These are phyloP conservation scores for Erodium trifolium DNA, from an alignment of 441 rosid species.

Conservation along the genomic window DNA sequence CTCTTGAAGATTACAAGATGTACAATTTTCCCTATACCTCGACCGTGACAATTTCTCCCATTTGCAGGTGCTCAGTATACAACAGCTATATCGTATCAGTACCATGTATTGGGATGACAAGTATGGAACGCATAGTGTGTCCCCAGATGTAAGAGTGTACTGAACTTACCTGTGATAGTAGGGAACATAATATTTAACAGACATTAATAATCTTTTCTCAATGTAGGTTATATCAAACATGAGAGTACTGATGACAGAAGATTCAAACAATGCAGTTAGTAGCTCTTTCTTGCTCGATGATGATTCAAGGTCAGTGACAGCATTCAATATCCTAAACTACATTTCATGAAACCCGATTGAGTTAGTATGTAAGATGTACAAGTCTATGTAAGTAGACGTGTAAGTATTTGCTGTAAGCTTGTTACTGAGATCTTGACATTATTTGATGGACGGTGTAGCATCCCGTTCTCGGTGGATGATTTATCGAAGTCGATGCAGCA, in stretches of 20 bases:
- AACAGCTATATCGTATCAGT: constrained; percentile 89
- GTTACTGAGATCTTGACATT: background rate
- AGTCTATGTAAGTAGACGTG: too few species aligned
- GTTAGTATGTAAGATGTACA: too few species aligned
- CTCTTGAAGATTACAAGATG: background rate
- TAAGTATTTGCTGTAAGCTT: background rate
- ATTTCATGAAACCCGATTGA: too few species aligned
- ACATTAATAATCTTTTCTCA: too few species aligned
- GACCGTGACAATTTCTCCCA: background rate
- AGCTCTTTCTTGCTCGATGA: constrained; percentile 91
- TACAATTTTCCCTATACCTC: background rate
- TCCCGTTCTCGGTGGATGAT: constrained; percentile 96
- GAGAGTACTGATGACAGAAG: constrained; percentile 97
- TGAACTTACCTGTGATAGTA: background rate
- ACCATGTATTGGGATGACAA: constrained; percentile 99
- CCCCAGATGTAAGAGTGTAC: constrained; percentile 65
- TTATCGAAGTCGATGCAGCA: constrained; percentile 92
- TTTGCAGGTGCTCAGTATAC: constrained; percentile 83
- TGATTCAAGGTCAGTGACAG: constrained; percentile 70
- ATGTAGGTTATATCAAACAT: constrained; percentile 78
- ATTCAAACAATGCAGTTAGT: constrained; percentile 94
- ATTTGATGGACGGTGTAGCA: constrained; percentile 46
- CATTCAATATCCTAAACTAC: too few species aligned
- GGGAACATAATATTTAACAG: background rate
- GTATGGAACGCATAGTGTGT: constrained; percentile 90